phyloP scores from a whole-genome alignment of 768 basidiomycete species.

The Cystobasidium tubakii region DNA sequence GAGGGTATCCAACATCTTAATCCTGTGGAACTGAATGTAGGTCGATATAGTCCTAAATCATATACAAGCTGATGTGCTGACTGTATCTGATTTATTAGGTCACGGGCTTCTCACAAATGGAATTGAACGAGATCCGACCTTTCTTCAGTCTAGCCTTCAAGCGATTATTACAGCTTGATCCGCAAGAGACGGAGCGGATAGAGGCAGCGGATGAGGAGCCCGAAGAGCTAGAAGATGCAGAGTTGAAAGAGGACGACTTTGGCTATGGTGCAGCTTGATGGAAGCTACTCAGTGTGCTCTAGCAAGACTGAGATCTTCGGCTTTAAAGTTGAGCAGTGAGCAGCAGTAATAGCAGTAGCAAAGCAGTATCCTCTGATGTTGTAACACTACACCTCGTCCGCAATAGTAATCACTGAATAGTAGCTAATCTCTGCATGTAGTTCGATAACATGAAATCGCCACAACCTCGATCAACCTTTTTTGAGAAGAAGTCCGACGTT shows the following conservation, averaged over 20 bases:
- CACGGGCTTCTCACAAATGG: slow-evolving; percentile 77
- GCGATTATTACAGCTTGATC: slow-evolving; percentile 41
- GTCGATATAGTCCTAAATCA: slow-evolving; percentile 43
- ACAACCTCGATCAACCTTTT: background rate
- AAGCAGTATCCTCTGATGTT: background rate
- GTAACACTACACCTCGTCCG: background rate
- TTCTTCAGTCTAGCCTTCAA: slow-evolving; percentile 73
- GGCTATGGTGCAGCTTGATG: slow-evolving; percentile 2
- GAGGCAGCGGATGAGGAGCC: slow-evolving; percentile 16
- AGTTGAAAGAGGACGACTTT: slow-evolving; percentile 17
- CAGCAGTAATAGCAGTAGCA: background rate
- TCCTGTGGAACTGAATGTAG: slow-evolving; percentile 70
- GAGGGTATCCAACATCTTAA: slow-evolving; percentile 75
- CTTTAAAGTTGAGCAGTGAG: too few species aligned
- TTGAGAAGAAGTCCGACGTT: background rate
- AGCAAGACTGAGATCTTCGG: too few species aligned
- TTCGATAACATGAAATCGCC: too few species aligned
- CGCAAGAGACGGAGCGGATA: slow-evolving; percentile 34
- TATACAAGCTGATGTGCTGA: background rate
- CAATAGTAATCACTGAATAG: background rate
- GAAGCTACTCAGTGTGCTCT: too few species aligned
- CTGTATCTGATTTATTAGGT: slow-evolving; percentile 55
- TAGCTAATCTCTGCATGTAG: background rate
- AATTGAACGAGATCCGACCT: slow-evolving; percentile 87
- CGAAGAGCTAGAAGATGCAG: slow-evolving; percentile 22